phyloP scores from a whole-genome alignment of 2,329 filamentous ascomycete species.

The Zymoseptoria passerinii region DNA sequence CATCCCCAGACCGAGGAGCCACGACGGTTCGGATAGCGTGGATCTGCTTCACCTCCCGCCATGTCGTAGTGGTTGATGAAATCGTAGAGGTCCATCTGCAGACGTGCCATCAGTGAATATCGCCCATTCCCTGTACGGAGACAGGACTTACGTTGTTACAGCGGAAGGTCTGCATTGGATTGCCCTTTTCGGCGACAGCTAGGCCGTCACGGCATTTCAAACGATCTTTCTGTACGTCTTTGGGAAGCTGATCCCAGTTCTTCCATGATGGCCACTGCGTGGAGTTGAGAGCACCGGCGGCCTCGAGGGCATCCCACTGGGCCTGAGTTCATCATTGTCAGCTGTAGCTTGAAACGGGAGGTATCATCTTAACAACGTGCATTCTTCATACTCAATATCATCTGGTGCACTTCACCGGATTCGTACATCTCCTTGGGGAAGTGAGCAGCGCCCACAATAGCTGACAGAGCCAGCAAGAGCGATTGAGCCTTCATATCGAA shows the following conservation, averaged over 20 bases:
- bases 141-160: conserved; percentile 30
- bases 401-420: conserved; percentile 32
- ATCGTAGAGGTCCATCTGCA: conserved; percentile 30
- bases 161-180: conserved; percentile 30
- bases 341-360: neutral
- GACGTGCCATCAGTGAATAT: neutral
- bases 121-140: neutral
- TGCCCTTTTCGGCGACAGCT: conserved; percentile 30
- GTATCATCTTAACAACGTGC: conserved; percentile 1
- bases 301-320: conserved; percentile 20
- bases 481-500: conserved; percentile 13
- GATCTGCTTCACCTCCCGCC: conserved; percentile 24
- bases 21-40: conserved; percentile 25
- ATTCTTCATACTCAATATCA: conserved; percentile 30
- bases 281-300: conserved; percentile 13
- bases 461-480: conserved; percentile 9
- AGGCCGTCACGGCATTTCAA: conserved; percentile 31
- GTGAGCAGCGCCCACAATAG: conserved; percentile 9
- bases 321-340: conserved; percentile 2
- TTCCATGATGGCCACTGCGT: conserved; percentile 25
- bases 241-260: conserved; percentile 30
- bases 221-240: conserved; percentile 16
- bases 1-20: conserved; percentile 47
- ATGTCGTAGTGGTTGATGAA: conserved; percentile 35
- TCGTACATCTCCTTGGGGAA: conserved; percentile 31